A percentile compares a stretch with the other conserved stretches of the same genome.
These are phyloP conservation scores for Apophysomyces elegans DNA, from an alignment of 371 early-diverging fungal species.

Conservation along the genomic window DNA sequence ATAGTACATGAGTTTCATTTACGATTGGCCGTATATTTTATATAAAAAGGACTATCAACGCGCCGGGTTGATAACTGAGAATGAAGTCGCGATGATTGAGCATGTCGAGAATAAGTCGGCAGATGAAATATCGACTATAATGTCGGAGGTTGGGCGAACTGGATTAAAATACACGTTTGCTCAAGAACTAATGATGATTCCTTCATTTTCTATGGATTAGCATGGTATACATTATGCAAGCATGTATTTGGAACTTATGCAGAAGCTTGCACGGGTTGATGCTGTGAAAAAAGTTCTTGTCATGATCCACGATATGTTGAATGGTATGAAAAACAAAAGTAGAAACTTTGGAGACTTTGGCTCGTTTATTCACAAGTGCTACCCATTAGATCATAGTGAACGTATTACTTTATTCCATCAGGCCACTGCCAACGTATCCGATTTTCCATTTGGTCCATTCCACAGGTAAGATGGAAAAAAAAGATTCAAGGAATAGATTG, in stretches of 20 bases:
- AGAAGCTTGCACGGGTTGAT: slow-evolving; percentile 85
- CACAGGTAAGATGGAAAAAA: slow-evolving; percentile 56
- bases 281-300: slow-evolving; percentile 89
- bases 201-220: slow-evolving; percentile 12
- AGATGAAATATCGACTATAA: slow-evolving; percentile 49
- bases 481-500: not conserved
- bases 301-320: slow-evolving; percentile 84
- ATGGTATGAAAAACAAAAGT: slow-evolving; percentile 47
- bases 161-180: too few species aligned
- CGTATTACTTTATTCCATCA: slow-evolving; percentile 56
- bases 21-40: not conserved
- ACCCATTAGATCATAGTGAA: slow-evolving; percentile 52
- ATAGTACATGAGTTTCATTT: not conserved
- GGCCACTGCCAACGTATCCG: slow-evolving; percentile 41
- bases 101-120: slow-evolving; percentile 55
- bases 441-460: slow-evolving; percentile 69
- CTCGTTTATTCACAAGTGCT: not conserved
- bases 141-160: slow-evolving; percentile 46
- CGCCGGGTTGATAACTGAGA: slow-evolving; percentile 78
- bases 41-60: slow-evolving; percentile 74
- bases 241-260: slow-evolving; percentile 71
- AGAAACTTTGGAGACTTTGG: not conserved
- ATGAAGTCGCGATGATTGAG: slow-evolving; percentile 75
- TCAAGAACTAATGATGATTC: not conserved
- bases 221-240: slow-evolving; percentile 62